Evolutionary conservation across 2,329 filamentous ascomycete genomes (phyloP), one percentile per base, ranked within the genome.

Genomic region (Neoscytalidium dimidiatum): DNA sequence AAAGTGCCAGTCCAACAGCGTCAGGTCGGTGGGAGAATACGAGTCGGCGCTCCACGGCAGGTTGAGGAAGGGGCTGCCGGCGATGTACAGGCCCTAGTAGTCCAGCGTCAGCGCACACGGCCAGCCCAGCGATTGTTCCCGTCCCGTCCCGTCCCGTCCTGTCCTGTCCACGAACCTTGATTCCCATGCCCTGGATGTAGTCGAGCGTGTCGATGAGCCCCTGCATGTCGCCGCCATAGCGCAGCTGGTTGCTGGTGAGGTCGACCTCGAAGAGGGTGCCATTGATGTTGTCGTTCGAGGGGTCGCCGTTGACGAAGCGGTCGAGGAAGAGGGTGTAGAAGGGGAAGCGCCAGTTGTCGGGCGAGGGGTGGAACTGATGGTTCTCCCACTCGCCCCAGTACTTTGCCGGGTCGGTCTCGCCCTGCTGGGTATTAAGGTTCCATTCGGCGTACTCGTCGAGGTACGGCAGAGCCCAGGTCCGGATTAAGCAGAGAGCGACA

Each of bases 301-400:
- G 87, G 69, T 90, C 84, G 21, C 87, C 87, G 69, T 90, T 89
- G 46, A 88, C 86, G 69, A 85, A 90, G 66, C 86, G 80, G 72
- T 90, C 87, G 11, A 88, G 75, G 71, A 88, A 88, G 51, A 90
- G 77, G 8, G 86, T 88, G 72, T 90, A 90, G 71, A 89, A 85
- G 0, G 88, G 88, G 67, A 90, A 83, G 28, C 88, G 81, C 88
- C 88, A 90, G 69, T 86, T 89, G 0, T 78, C 72, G 1, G 88
- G 87, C 21, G 86, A 89, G 0, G 79, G 75, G 19, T 76, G 72
- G 68, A 85, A 89, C 4, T 71, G 75, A 71, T 86, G 84, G 67
- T 81, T 76, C n/a, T 75, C 77, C 83, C 85, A 84, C 77, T 81
- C 75, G 66, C 86, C 83, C 71, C 77, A 83, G 72, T 90, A 90